A percentile compares a stretch with the other conserved stretches of the same genome.
Conservation (phyloP, 116 monocot genomes). For the Papilionanthe hybrid region DNA sequence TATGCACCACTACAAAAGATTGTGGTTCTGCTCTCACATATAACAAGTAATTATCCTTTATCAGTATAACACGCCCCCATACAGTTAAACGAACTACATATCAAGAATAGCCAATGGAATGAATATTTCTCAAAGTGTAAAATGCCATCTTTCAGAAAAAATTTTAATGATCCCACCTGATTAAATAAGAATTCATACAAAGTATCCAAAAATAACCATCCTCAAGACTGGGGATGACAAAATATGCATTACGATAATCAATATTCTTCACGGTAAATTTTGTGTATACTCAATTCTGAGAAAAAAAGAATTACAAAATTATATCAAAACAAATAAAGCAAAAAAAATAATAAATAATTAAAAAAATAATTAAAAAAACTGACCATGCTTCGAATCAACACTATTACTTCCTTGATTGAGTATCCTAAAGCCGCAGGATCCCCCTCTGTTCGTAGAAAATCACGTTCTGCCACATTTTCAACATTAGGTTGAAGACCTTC, state of each 20-base stretch:
- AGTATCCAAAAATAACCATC: background rate
- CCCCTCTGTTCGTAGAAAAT: slow-evolving; percentile 87
- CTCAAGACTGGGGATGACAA: background rate
- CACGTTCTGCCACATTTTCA: slow-evolving; percentile 75
- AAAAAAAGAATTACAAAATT: background rate
- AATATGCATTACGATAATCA: background rate
- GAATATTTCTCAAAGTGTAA: background rate
- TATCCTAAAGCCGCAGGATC: slow-evolving; percentile 91
- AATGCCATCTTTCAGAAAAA: background rate
- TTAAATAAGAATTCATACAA: background rate
- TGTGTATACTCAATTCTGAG: background rate
- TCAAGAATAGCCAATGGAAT: background rate
- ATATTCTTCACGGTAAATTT: background rate
- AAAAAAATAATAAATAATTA: too few species aligned
- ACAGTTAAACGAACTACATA: background rate
- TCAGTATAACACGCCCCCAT: background rate
- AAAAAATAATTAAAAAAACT: too few species aligned
- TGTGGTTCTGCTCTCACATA: background rate
- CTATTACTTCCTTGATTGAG: slow-evolving; percentile 84
- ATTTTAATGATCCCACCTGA: background rate
- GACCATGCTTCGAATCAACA: slow-evolving; percentile 81
- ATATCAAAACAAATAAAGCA: background rate
- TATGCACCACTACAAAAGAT: background rate
- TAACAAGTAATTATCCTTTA: background rate
- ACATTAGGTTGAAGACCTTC: slow-evolving; percentile 33